Evolutionary conservation across 2,329 filamentous ascomycete genomes (phyloP).

Genomic region (Nemania bipapillata): DNA sequence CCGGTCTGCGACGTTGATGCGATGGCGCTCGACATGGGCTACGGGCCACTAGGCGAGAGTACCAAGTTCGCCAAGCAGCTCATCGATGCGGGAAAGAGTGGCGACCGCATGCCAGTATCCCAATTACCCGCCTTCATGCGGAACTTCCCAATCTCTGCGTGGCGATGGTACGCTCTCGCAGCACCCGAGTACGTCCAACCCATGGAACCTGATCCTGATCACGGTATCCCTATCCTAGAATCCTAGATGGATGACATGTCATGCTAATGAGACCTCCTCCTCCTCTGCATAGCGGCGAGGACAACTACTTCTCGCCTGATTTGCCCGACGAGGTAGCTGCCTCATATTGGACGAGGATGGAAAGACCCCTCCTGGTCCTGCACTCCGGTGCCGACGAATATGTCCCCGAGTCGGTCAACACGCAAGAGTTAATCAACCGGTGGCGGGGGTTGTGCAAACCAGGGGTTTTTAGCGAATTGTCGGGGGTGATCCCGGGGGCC

Average conservation of each 20-base stretch:
- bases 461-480: slow-evolving; percentile 61
- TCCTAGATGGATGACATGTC: background rate
- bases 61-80: slow-evolving; percentile 64
- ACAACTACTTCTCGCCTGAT: slow-evolving; percentile 90
- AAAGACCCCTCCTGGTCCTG: slow-evolving; percentile 70
- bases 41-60: slow-evolving; percentile 57
- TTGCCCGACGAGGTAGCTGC: slow-evolving; percentile 66
- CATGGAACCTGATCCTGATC: background rate
- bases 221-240: background rate
- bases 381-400: slow-evolving; percentile 74
- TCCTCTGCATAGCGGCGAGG: slow-evolving; percentile 67
- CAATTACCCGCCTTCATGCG: slow-evolving; percentile 55
- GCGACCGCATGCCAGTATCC: slow-evolving; percentile 65
- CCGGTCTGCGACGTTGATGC: slow-evolving; percentile 81
- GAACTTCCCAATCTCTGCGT: slow-evolving; percentile 62
- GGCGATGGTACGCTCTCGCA: slow-evolving; percentile 63
- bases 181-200: slow-evolving; percentile 60
- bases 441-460: slow-evolving; percentile 63
- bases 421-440: slow-evolving; percentile 64
- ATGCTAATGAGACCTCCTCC: background rate
- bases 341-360: slow-evolving; percentile 73
- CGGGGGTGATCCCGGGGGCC: slow-evolving; percentile 64
- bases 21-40: slow-evolving; percentile 58
- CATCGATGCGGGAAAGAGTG: slow-evolving; percentile 64
- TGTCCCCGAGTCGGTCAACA: slow-evolving; percentile 68